Conservation (phyloP, 768 basidiomycete species). For the Phaeotremella fagi region DNA sequence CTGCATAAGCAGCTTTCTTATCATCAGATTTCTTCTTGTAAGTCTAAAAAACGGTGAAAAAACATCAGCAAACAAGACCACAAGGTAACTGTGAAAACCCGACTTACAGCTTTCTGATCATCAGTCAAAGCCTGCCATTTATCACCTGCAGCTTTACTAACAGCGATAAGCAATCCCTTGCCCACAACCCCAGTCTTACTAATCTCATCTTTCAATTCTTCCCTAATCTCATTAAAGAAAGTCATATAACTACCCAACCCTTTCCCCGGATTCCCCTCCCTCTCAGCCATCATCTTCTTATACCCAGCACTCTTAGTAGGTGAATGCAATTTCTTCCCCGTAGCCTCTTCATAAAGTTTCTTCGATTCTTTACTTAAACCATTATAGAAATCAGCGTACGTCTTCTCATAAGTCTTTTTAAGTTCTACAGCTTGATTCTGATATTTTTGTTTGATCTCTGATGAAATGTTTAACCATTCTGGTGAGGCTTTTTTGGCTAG, state of each 20-base stretch:
- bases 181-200: not conserved
- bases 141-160: constrained; percentile 23
- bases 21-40: constrained; percentile 1
- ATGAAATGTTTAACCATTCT: constrained; percentile 21
- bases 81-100: not conserved
- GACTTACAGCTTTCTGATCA: constrained; percentile 29
- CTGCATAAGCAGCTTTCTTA: not conserved
- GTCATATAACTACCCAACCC: constrained; percentile 28
- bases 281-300: constrained; percentile 6
- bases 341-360: constrained; percentile 17
- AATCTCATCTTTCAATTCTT: constrained; percentile 2
- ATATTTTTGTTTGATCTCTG: constrained; percentile 9
- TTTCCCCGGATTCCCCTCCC: constrained; percentile 24
- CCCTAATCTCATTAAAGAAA: constrained; percentile 26
- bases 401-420: constrained; percentile 14
- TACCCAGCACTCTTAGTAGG: constrained; percentile 27
- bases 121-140: constrained; percentile 30
- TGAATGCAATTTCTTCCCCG: constrained; percentile 23
- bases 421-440: constrained; percentile 7
- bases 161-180: constrained; percentile 1
- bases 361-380: constrained; percentile 13
- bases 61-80: not conserved
- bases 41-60: not conserved
- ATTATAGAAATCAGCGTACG: constrained; percentile 25
- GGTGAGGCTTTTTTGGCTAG: constrained; percentile 11